These are phyloP conservation scores for Beauveria australis DNA, from an alignment of 2,329 filamentous ascomycete genomes.

Conservation along the genomic window DNA sequence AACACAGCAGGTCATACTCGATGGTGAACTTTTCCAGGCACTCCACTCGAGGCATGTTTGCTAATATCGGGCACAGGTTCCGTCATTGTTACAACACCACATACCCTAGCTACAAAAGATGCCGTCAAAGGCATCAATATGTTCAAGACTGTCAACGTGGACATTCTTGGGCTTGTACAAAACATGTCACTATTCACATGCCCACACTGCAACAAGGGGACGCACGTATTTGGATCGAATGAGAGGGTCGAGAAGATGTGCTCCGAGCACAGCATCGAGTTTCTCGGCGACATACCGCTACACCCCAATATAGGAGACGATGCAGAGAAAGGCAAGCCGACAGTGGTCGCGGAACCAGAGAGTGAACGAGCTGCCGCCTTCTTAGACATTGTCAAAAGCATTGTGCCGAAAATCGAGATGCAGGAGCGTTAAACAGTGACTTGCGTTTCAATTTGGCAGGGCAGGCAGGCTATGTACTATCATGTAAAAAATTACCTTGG, in stretches of 20 bases:
- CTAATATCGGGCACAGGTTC: slow-evolving; percentile 43
- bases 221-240: slow-evolving; percentile 64
- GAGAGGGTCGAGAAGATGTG: slow-evolving; percentile 63
- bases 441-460: not conserved
- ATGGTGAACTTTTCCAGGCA: slow-evolving; percentile 46
- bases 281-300: slow-evolving; percentile 82
- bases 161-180: slow-evolving; percentile 78
- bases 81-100: slow-evolving; percentile 85
- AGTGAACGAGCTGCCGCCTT: slow-evolving; percentile 68
- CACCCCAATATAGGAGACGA: slow-evolving; percentile 82
- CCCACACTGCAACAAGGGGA: slow-evolving; percentile 66
- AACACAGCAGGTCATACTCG: slow-evolving; percentile 83
- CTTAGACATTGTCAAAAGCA: slow-evolving; percentile 54
- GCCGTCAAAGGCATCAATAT: slow-evolving; percentile 87
- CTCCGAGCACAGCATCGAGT: slow-evolving; percentile 61
- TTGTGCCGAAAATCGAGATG: slow-evolving; percentile 38
- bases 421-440: slow-evolving; percentile 8
- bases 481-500: not conserved
- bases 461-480: not conserved
- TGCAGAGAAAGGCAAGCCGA: slow-evolving; percentile 79
- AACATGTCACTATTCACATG: slow-evolving; percentile 87
- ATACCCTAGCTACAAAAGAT: slow-evolving; percentile 86
- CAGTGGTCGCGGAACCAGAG: slow-evolving; percentile 76
- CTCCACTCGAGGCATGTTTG: no score
- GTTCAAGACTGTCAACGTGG: slow-evolving; percentile 77